phyloP scores from a whole-genome alignment of 2,329 filamentous ascomycete species.

The Fusarium sp. region DNA sequence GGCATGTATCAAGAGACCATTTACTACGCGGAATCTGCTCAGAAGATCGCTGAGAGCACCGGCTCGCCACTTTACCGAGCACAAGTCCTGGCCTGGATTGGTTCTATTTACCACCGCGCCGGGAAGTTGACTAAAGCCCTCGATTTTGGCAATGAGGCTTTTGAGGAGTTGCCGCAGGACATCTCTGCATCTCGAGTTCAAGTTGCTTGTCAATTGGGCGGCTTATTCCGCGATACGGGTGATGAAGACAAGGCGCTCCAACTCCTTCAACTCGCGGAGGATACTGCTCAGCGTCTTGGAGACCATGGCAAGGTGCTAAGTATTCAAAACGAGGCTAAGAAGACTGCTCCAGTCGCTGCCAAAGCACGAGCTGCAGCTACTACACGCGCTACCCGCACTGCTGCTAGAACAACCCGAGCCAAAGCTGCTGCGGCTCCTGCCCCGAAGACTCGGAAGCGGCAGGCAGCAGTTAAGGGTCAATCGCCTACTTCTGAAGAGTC shows the following conservation, averaged over 20 bases:
- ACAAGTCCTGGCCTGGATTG: conserved; percentile 67
- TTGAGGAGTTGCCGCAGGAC: conserved; percentile 62
- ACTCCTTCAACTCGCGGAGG: conserved; percentile 63
- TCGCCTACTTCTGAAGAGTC: conserved; percentile 29
- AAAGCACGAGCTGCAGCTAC: conserved; percentile 40
- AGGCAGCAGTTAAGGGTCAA: conserved; percentile 45
- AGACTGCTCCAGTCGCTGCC: conserved; percentile 22
- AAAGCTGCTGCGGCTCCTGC: conserved; percentile 34
- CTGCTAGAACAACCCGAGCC: conserved; percentile 44
- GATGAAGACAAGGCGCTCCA: conserved; percentile 58
- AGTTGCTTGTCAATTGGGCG: conserved; percentile 67
- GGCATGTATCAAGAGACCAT: conserved; percentile 90
- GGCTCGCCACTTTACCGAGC: conserved; percentile 70
- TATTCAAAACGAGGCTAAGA: conserved; percentile 25
- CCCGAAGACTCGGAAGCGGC: conserved; percentile 38
- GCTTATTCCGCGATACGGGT: conserved; percentile 64
- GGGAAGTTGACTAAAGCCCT: conserved; percentile 70
- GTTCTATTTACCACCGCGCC: conserved; percentile 67
- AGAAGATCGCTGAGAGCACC: conserved; percentile 79
- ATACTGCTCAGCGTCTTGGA: conserved; percentile 56
- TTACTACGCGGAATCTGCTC: conserved; percentile 87
- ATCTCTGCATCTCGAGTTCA: conserved; percentile 53
- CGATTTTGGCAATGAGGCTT: conserved; percentile 65
- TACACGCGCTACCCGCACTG: conserved; percentile 45
- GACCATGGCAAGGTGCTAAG: conserved; percentile 36